These are phyloP conservation scores for Pichia occidentalis DNA, from an alignment of 805 yeast species.

Conservation along the genomic window DNA sequence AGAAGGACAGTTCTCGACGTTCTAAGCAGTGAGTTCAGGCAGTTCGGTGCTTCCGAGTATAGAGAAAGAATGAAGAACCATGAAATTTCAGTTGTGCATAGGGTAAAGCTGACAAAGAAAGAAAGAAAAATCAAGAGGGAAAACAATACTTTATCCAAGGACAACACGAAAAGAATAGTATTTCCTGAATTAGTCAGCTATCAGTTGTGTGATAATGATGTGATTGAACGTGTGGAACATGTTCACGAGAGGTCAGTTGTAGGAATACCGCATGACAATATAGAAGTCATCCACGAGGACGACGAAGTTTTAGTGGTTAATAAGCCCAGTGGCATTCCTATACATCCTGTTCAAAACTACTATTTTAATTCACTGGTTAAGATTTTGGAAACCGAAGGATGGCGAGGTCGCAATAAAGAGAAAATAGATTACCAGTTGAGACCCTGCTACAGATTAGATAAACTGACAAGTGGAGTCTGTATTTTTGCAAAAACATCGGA, in stretches of 20 bases:
- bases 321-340: conserved; percentile 49
- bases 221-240: conserved; percentile 23
- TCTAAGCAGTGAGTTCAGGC: conserved; percentile 34
- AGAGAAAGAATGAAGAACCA: conserved; percentile 15
- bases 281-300: conserved; percentile 20
- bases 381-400: conserved; percentile 32
- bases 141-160: not conserved
- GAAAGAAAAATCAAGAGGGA: conserved; percentile 9
- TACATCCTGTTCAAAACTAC: conserved; percentile 47
- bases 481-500: conserved; percentile 37
- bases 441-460: conserved; percentile 48
- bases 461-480: conserved; percentile 46
- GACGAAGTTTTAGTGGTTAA: conserved; percentile 36
- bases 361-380: conserved; percentile 41
- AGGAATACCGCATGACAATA: not conserved
- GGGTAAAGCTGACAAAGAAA: conserved; percentile 15
- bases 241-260: conserved; percentile 26
- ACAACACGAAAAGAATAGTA: not conserved
- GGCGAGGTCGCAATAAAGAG: conserved; percentile 1
- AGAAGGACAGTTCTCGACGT: conserved; percentile 33
- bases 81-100: conserved; percentile 18
- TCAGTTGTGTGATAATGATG: conserved; percentile 24
- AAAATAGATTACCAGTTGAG: conserved; percentile 9
- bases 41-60: conserved; percentile 23
- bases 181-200: conserved; percentile 19